phyloP scores from a whole-genome alignment of 108 stramenopile species.

The Chaetoceros tenuissimus region DNA sequence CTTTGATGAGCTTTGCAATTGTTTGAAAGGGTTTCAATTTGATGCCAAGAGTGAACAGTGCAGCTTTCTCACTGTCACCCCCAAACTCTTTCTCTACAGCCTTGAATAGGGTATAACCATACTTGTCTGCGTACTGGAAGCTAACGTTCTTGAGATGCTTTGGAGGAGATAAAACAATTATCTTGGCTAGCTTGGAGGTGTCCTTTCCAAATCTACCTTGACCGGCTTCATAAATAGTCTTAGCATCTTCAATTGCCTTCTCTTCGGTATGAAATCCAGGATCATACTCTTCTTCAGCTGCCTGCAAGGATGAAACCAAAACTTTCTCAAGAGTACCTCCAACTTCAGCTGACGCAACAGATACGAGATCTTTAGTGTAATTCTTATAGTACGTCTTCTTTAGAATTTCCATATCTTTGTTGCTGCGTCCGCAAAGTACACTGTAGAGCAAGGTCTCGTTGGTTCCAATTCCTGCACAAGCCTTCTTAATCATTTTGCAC shows the following conservation, averaged over 20 bases:
- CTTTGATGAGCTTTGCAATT: conserved; percentile 48
- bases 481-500: conserved; percentile 50
- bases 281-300: conserved; percentile 50
- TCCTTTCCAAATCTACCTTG: conserved; percentile 62
- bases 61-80: conserved; percentile 37
- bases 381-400: conserved; percentile 59
- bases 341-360: conserved; percentile 38
- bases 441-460: conserved; percentile 41
- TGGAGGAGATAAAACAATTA: conserved; percentile 35
- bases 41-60: conserved; percentile 38
- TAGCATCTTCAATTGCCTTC: conserved; percentile 55
- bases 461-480: conserved; percentile 47
- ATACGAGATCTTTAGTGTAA: conserved; percentile 58
- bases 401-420: conserved; percentile 47
- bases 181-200: conserved; percentile 35
- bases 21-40: conserved; percentile 52
- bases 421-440: conserved; percentile 51
- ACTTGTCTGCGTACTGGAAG: conserved; percentile 43
- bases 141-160: conserved; percentile 27
- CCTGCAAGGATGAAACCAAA: conserved; percentile 44
- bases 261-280: conserved; percentile 51
- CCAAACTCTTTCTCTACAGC: conserved; percentile 66
- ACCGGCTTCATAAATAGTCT: conserved; percentile 40
- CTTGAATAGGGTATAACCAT: conserved; percentile 49
- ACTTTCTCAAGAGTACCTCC: conserved; percentile 38